These are phyloP conservation scores for Globisporangium okanoganense DNA, from an alignment of 352 stramenopile species.

Conservation along the genomic window DNA sequence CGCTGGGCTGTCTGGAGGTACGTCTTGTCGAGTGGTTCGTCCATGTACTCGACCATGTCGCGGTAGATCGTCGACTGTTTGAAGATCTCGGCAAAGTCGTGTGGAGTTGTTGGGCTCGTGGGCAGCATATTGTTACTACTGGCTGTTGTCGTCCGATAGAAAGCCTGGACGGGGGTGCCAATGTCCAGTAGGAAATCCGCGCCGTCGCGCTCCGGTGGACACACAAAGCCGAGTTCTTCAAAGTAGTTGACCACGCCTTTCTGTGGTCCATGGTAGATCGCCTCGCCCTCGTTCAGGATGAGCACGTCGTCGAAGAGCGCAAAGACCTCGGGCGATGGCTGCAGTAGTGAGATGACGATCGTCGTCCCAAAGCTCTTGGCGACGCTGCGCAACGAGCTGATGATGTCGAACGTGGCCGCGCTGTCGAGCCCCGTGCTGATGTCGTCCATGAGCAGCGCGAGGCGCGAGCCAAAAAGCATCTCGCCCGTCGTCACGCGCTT, in stretches of 20 bases:
- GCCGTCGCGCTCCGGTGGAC: conserved; percentile 21
- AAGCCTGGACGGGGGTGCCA: no score
- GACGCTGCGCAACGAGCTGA: conserved; percentile 44
- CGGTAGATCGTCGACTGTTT: no score
- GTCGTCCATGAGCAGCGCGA: conserved; percentile 76
- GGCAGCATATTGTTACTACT: no score
- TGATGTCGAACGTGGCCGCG: conserved; percentile 88
- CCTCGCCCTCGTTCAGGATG: conserved; percentile 49
- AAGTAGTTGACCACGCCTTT: conserved; percentile 72
- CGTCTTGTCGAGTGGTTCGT: no score
- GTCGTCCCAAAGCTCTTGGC: conserved; percentile 41
- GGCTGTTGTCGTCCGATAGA: no score
- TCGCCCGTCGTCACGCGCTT: conserved; percentile 49
- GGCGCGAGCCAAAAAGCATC: conserved; percentile 62
- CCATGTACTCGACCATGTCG: no score
- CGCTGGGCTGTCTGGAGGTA: no score
- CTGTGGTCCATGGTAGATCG: conserved; percentile 64
- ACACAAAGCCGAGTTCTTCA: conserved; percentile 34
- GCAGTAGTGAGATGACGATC: conserved; percentile 50
- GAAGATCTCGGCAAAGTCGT: no score
- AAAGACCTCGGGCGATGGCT: conserved; percentile 53
- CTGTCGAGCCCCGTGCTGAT: conserved; percentile 90
- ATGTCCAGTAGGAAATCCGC: conserved; percentile 24
- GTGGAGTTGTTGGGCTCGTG: no score
- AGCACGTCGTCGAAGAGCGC: conserved; percentile 56